Evolutionary conservation across 148 eudicot species (phyloP).

Genomic region (Arctostaphylos glauca): DNA sequence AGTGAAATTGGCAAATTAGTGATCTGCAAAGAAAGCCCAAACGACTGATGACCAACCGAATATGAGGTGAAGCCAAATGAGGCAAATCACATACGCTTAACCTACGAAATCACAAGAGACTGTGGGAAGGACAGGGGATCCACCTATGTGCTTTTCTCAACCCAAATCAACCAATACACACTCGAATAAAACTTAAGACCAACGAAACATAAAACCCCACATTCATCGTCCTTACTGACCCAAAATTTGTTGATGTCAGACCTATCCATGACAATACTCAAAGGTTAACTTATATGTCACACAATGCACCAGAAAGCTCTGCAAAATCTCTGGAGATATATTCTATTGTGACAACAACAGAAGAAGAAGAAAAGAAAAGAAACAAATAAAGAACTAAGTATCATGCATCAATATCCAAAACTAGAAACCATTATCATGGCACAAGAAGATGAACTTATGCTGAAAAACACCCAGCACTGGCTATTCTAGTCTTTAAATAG

Average conservation of each 20-base stretch:
- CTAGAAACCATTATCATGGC: neutral
- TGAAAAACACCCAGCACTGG: neutral
- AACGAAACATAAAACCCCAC: neutral
- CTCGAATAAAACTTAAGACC: neutral
- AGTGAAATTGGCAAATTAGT: slow-evolving; percentile 95
- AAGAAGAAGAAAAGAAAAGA: neutral
- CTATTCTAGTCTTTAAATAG: neutral
- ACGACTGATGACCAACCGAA: neutral
- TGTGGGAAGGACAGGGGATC: neutral
- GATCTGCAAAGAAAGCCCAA: slow-evolving; percentile 50
- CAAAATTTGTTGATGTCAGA: neutral
- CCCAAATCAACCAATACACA: slow-evolving; percentile 9
- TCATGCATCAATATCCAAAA: neutral
- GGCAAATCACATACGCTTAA: neutral
- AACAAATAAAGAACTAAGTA: neutral
- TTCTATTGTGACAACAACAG: neutral
- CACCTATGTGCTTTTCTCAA: neutral
- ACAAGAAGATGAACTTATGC: neutral
- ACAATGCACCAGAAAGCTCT: neutral
- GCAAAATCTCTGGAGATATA: neutral
- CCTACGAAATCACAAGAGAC: neutral
- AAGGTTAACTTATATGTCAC: neutral
- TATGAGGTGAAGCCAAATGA: neutral
- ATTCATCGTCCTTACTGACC: neutral
- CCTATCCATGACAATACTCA: neutral